These are phyloP conservation scores for Capronia coronata DNA, from an alignment of 2,329 filamentous ascomycete species.

Conservation along the genomic window DNA sequence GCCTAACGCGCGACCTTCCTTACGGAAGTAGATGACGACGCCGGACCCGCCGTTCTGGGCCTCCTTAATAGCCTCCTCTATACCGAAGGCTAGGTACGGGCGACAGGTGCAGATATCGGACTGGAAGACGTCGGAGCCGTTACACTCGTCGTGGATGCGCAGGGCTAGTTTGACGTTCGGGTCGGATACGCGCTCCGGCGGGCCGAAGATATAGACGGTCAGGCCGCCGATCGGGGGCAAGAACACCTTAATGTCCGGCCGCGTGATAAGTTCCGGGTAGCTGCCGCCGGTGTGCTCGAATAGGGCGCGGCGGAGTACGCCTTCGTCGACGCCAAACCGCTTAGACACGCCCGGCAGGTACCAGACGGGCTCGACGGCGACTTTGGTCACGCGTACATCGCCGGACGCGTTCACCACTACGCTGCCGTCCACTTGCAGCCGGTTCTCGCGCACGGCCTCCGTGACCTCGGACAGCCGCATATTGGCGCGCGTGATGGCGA, in stretches of 20 bases:
- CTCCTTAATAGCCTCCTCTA: constrained; percentile 95
- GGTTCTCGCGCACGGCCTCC: constrained; percentile 72
- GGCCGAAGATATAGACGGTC: constrained; percentile 95
- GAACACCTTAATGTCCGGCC: constrained; percentile 90
- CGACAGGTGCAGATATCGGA: constrained; percentile 93
- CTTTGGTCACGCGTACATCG: constrained; percentile 89
- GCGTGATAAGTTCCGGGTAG: constrained; percentile 92
- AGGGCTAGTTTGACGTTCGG: constrained; percentile 72
- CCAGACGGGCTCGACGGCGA: constrained; percentile 92
- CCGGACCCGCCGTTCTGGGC: constrained; percentile 89
- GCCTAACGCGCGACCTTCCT: constrained; percentile 87
- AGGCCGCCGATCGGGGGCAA: constrained; percentile 90
- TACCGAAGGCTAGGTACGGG: constrained; percentile 92
- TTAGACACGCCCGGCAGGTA: constrained; percentile 83
- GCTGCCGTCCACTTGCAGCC: constrained; percentile 74
- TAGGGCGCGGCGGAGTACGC: constrained; percentile 71
- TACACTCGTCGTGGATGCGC: constrained; percentile 83
- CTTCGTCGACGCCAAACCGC: constrained; percentile 90
- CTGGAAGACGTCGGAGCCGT: constrained; percentile 94
- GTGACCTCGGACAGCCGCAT: constrained; percentile 94
- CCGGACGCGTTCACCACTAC: constrained; percentile 78
- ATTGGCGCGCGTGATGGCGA: constrained; percentile 84
- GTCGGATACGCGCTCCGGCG: constrained; percentile 88
- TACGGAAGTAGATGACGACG: constrained; percentile 97
- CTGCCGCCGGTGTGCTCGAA: constrained; percentile 95